Percentiles rank a stretch among this genome's conserved stretches.
Conservation (phyloP, 306 rosid genomes). For the Malus sieversii region DNA sequence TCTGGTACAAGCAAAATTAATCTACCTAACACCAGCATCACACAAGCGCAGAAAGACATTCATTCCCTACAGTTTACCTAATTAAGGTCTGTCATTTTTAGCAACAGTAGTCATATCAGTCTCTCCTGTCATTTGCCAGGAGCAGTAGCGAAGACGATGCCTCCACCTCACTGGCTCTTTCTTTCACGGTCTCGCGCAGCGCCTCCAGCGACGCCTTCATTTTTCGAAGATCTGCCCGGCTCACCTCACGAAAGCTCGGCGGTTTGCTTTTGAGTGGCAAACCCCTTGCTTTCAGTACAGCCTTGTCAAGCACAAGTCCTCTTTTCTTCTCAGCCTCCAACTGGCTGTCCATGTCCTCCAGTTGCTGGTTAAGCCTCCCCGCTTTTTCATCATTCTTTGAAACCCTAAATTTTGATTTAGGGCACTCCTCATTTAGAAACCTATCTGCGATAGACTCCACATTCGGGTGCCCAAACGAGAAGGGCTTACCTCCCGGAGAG, state of each 20-base stretch:
- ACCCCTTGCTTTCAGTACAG: not conserved
- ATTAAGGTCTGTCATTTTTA: conserved; percentile 3
- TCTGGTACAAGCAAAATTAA: not conserved
- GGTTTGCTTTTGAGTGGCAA: not conserved
- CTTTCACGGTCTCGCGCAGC: conserved; percentile 10
- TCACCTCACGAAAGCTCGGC: not conserved
- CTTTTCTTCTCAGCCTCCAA: conserved; percentile 28
- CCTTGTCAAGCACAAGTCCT: conserved; percentile 21
- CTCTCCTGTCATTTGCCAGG: conserved; percentile 16
- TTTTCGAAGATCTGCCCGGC: conserved; percentile 6
- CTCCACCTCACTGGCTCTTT: conserved; percentile 25
- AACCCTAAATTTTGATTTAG: not conserved
- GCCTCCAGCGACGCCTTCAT: conserved; percentile 12
- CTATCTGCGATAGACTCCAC: conserved; percentile 22
- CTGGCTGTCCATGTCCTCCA: conserved; percentile 2
- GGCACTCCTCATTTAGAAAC: conserved; percentile 16
- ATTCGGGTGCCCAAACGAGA: conserved; percentile 42
- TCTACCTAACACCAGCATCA: not conserved
- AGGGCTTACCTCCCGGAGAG: conserved; percentile 44
- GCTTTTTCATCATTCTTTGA: not conserved
- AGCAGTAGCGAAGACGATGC: conserved; percentile 39
- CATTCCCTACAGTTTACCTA: not conserved
- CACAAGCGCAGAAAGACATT: not conserved
- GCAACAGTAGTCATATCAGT: not conserved
- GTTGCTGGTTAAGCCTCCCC: conserved; percentile 20